Evolutionary conservation across 495 filamentous ascomycete species (phyloP), one percentile per base, ranked within the genome.

Genomic region (Hypoxylon trugodes): DNA sequence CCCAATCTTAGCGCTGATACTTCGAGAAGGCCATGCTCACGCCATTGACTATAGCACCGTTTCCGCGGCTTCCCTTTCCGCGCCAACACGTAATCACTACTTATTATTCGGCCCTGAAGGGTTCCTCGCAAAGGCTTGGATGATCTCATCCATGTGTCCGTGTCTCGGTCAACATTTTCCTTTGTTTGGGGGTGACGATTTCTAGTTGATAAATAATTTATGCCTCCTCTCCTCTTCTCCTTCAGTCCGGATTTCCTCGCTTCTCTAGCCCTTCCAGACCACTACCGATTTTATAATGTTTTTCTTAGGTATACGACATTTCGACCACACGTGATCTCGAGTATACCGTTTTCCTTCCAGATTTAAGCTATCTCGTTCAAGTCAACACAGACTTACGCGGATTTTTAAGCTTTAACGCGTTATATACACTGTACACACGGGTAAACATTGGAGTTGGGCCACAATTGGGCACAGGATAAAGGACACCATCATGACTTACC

Each of bases 21-120:
- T 33, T 40, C 40, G 36, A n/a, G n/a, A n/a, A n/a, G 46, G 10
- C 62, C 55, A 55, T 70, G 52, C 37, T 56, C 57, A 53, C 40
- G 4, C 52, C 41, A 61, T 67, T 12, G 32, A 56, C 32, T 36
- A 57, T 56, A 43, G 56, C 41, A 61, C 52, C 41, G 19, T 42
- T 30, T 53, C 43, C 10, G 48, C 64, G 57, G 64, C 9, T 58
- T 53, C 52, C 25, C 58, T 58, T 67, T 61, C 64, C 64, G 64
- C 47, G 37, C 28, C 51, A 28, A 58, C 10, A 43, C 58, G 45
- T 57, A 61, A 61, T 45, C 38, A 40, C 33, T 48, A 24, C 45
- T 40, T 61, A 18, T 43, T 45, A 53, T 67, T 54, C 52, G 26
- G 58, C 24, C 57, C 58, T 58, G 26, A 13, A 24, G 48, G 13